A percentile compares a stretch with the other conserved stretches of the same genome.
Conservation (phyloP, 192 early-diverging fungal species). For the Podochytrium sp. region DNA sequence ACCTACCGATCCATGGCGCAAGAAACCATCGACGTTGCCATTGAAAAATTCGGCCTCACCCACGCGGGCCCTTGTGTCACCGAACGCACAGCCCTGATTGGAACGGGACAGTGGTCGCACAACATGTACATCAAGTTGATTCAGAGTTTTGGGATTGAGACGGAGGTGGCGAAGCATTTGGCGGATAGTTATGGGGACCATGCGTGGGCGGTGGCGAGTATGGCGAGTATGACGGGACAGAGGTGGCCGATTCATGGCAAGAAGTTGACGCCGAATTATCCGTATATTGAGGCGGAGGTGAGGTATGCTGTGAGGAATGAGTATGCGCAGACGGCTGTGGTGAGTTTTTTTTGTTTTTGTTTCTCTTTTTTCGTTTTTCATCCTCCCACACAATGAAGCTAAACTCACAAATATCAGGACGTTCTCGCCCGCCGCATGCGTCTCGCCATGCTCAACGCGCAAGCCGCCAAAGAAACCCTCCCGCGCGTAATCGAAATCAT, state of each 20-base stretch:
- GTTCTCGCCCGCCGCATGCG: slow-evolving; percentile 90
- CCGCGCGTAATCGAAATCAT: slow-evolving; percentile 91
- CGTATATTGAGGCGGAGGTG: slow-evolving; percentile 94
- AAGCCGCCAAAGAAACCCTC: slow-evolving; percentile 84
- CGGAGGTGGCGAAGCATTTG: slow-evolving; percentile 88
- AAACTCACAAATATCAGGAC: slow-evolving; percentile 51
- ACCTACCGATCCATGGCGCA: slow-evolving; percentile 97
- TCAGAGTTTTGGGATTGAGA: slow-evolving; percentile 94
- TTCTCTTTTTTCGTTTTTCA: slow-evolving; percentile 3
- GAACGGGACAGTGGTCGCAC: slow-evolving; percentile 83
- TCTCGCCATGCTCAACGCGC: slow-evolving; percentile 91
- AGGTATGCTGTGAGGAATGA: slow-evolving; percentile 89
- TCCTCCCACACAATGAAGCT: background rate
- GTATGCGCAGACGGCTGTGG: slow-evolving; percentile 89
- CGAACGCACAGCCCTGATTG: slow-evolving; percentile 76
- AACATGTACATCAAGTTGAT: slow-evolving; percentile 96
- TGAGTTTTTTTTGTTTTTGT: slow-evolving; percentile 20
- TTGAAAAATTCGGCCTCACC: slow-evolving; percentile 65
- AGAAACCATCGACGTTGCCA: slow-evolving; percentile 89
- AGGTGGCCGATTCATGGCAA: slow-evolving; percentile 84
- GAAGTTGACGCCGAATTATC: slow-evolving; percentile 79
- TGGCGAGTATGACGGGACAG: slow-evolving; percentile 73
- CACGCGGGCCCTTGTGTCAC: slow-evolving; percentile 70
- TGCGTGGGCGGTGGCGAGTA: slow-evolving; percentile 88
- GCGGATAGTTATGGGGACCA: slow-evolving; percentile 92